Conservation (phyloP, 768 basidiomycete genomes). For the Pholiota microspora region DNA sequence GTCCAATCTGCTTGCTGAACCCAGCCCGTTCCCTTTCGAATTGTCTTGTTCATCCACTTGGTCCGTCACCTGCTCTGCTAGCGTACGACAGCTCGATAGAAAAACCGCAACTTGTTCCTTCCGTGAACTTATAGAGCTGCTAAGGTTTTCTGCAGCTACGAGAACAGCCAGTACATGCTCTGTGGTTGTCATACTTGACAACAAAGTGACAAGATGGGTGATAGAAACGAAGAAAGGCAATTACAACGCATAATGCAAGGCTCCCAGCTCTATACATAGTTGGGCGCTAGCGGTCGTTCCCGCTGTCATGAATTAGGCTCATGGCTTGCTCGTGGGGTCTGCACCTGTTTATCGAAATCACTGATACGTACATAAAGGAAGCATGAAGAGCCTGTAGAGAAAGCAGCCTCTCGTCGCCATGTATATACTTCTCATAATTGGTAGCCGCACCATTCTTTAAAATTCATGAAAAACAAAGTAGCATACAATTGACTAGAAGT, state of each 20-base stretch:
- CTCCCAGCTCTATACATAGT: neutral
- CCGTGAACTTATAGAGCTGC: neutral
- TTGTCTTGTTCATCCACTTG: neutral
- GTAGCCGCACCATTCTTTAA: too few relatives aligned
- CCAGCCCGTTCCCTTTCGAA: neutral
- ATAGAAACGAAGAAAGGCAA: neutral
- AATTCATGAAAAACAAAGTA: too few relatives aligned
- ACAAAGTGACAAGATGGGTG: neutral
- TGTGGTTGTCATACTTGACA: neutral
- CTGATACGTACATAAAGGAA: too few relatives aligned
- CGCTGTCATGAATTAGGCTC: neutral
- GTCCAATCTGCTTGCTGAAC: neutral
- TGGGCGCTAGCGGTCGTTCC: neutral
- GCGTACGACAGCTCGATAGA: neutral
- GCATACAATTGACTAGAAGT: too few relatives aligned
- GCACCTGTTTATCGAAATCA: too few relatives aligned
- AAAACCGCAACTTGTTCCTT: neutral
- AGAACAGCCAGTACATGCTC: neutral
- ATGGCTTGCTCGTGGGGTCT: too few relatives aligned
- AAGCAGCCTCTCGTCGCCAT: too few relatives aligned
- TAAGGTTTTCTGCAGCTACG: neutral
- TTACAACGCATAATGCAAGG: neutral
- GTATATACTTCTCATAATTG: too few relatives aligned
- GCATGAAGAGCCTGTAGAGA: too few relatives aligned
- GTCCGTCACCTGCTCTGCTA: neutral